These are phyloP conservation scores for Spongiforma sp. DNA, from an alignment of 1,284 basidiomycete genomes.

Conservation along the genomic window DNA sequence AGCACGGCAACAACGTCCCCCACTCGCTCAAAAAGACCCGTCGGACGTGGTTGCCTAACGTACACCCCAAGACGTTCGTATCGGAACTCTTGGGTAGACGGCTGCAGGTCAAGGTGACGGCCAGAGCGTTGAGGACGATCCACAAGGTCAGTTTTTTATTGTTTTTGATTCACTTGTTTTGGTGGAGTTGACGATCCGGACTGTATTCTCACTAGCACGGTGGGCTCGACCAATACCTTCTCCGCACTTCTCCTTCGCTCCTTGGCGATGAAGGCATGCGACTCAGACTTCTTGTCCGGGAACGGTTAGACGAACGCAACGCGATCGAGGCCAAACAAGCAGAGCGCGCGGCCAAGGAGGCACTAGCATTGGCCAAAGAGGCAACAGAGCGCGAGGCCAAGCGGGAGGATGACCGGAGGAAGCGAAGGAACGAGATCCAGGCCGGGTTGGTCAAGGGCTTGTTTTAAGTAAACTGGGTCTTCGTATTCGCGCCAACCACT, in stretches of 20 bases:
- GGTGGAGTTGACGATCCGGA: background rate
- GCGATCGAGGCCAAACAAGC: slow-evolving; percentile 24
- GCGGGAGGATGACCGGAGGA: background rate
- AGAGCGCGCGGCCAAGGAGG: slow-evolving; percentile 22
- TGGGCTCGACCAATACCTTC: slow-evolving; percentile 81
- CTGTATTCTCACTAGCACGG: slow-evolving; percentile 53
- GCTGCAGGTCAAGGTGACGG: slow-evolving; percentile 72
- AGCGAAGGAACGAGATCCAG: slow-evolving; percentile 10
- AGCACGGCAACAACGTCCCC: slow-evolving; percentile 90
- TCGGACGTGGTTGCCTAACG: slow-evolving; percentile 88
- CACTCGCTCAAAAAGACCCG: slow-evolving; percentile 93
- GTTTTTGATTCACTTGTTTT: background rate
- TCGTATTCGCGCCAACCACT: background rate
- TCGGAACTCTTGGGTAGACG: slow-evolving; percentile 66
- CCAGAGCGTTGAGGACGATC: slow-evolving; percentile 77
- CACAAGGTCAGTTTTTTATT: slow-evolving; percentile 62
- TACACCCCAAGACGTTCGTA: slow-evolving; percentile 73
- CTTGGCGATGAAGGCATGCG: slow-evolving; percentile 80
- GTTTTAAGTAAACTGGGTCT: slow-evolving; percentile 18
- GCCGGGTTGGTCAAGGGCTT: slow-evolving; percentile 21
- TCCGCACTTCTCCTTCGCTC: slow-evolving; percentile 64
- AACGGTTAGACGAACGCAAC: slow-evolving; percentile 39
- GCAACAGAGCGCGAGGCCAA: slow-evolving; percentile 16
- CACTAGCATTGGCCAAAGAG: slow-evolving; percentile 20
- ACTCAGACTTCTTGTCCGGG: slow-evolving; percentile 64